Base-by-base conservation (phyloP, 2,329 filamentous ascomycete genomes). In the Cyphellophora europaea region DNA sequence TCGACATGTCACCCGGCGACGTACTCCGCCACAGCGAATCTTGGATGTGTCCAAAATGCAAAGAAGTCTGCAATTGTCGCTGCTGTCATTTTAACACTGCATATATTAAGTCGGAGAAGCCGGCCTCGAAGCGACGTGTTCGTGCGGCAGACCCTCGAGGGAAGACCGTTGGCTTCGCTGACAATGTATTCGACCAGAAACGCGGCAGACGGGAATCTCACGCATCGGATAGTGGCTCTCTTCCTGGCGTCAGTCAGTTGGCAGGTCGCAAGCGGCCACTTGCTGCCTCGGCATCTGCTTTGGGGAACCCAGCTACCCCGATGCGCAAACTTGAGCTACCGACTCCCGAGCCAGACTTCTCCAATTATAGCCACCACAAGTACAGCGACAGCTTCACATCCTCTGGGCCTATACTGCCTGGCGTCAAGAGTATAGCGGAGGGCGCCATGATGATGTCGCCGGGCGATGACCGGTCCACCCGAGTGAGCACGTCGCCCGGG, bases 141-240 rank as follows among this genome's bases (percentile, higher is more conserved):
- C 56, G 55, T 33, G 49, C 55, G 3, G 42, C 44, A 17, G 56
- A 58, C 37, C 30, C 52, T 14, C 49, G 56, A 12, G 54, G 56
- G 2, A 54, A 55, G 32, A 44, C 50, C 12, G 49, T 53, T 43
- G 56, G 56, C 3, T 58, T 58, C 45, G 52, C 53, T 5, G 56
- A 58, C 35, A 58, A 58, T 41, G 55, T 58, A 3, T 58, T 57
- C 40, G 54, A 58, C 37, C 53, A 57, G 34, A 56, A 53, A 41
- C 44, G 54, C 37, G 53, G 52, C 10, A 38, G 42, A 6, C 38
- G 45, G 23, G 47, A 49, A 23, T 32, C 31, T 27, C 27, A 34
- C 19, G 14, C 29, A 19, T 38, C 31, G 11, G 30, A 31, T 13
- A 17, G 23, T 14, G 31, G 29, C 13, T 19, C 19, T 19, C 27